These are phyloP conservation scores for Mariannaea elegans DNA, from an alignment of 2,329 filamentous ascomycete genomes.

Conservation along the genomic window DNA sequence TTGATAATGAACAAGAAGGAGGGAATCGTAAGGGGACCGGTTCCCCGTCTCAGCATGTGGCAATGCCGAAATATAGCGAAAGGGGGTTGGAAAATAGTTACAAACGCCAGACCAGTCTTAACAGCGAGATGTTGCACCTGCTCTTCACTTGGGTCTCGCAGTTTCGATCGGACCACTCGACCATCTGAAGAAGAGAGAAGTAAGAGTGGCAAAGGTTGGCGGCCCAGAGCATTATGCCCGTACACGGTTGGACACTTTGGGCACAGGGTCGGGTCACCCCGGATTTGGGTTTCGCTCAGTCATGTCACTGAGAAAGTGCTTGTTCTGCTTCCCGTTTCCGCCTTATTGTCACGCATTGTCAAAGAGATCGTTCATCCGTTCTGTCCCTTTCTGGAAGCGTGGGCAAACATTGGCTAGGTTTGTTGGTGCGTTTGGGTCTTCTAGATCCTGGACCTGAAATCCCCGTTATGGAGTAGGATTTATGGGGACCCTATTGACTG, in stretches of 20 bases:
- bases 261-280: too few species aligned
- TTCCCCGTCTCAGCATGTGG: neutral
- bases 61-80: neutral
- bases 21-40: neutral
- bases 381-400: conserved; percentile 4
- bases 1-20: neutral
- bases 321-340: neutral
- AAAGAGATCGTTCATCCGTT: conserved; percentile 3
- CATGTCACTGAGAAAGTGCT: neutral
- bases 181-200: too few species aligned
- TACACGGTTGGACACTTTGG: too few species aligned
- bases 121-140: too few species aligned
- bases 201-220: too few species aligned
- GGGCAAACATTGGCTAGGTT: neutral
- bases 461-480: conserved; percentile 2
- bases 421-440: neutral
- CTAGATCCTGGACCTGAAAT: conserved; percentile 4
- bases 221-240: too few species aligned
- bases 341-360: neutral
- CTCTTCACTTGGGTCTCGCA: too few species aligned
- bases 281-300: conserved; percentile 1
- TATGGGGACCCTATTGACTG: conserved; percentile 19
- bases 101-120: too few species aligned
- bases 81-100: too few species aligned
- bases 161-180: too few species aligned